Evolutionary conservation across 179 eudicot genomes (phyloP), one percentile per base, ranked within the genome.

Genomic region (Beta corolliflora): DNA sequence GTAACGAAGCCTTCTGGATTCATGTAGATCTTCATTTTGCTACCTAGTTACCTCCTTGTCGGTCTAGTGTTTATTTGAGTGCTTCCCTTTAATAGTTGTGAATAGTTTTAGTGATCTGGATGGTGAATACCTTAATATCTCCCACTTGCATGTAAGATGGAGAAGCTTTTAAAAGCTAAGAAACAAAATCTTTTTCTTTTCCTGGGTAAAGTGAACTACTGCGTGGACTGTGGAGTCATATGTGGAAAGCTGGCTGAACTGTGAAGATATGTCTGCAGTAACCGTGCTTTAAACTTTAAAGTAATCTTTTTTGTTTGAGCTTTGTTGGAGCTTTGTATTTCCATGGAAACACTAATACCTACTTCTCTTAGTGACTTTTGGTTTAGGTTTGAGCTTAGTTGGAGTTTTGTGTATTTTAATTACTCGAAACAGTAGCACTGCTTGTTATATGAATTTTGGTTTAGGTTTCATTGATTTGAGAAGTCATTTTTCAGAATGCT

Each of bases 11-110:
- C 74, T 13, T 54, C 77, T 73, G 73, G 80, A 77, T 36, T 44
- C 64, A 50, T 60, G 29, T 67, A 66, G 67, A 9, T 67, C 60
- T 46, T 41, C 31, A 25, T 7, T 78, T 55, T 5, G 78, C 44
- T 53, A 72, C 80, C 84, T 84, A 84, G 82, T 78, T 48, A 53
- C 72, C 77, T 78, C 21, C 82, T 60, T 84, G 84, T 81, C 46
- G 46, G 61, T 50, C 84, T 81, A 84, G 54, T 75, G 75, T 63
- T 50, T 67, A 29, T 55, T 58, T 53, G 31, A 67, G 61, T 69
- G 19, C 52, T 67, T 56, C 64, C 71, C 72, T 41, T 52, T 10
- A 36, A 50, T 55, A 23, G 65, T 77, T 76, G 79, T 59, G 60
- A 66, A 7, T 31, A 12, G 60, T 50, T 73, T 55, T 15, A 23